phyloP scores from a whole-genome alignment of 192 early-diverging fungal genomes.

The Chytriomyces hyalinus region DNA sequence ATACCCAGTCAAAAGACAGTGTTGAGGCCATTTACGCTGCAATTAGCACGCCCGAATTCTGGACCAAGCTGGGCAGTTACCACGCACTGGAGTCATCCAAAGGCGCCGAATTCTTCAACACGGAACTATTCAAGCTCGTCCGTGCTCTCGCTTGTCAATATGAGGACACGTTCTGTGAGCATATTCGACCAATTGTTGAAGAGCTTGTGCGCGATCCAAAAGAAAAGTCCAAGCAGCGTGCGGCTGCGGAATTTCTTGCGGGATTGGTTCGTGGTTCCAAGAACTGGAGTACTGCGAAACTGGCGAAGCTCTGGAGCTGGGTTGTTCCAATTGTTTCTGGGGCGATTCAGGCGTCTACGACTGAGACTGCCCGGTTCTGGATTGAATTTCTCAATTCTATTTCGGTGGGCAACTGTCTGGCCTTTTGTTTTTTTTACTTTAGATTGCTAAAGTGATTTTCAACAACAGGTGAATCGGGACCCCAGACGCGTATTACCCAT shows the following conservation, averaged over 20 bases:
- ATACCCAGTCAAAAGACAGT: conserved; percentile 61
- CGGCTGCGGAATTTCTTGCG: conserved; percentile 77
- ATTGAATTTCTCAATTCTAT: conserved; percentile 68
- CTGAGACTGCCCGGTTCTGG: conserved; percentile 82
- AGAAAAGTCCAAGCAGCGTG: conserved; percentile 80
- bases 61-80: conserved; percentile 67
- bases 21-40: conserved; percentile 58
- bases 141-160: conserved; percentile 41
- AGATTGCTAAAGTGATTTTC: background rate
- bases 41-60: conserved; percentile 67
- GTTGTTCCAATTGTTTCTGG: conserved; percentile 65
- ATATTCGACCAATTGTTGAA: conserved; percentile 62
- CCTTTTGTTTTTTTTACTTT: background rate
- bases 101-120: conserved; percentile 60
- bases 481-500: conserved; percentile 80
- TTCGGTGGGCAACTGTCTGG: conserved; percentile 28
- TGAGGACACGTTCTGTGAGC: conserved; percentile 64
- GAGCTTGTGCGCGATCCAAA: conserved; percentile 57
- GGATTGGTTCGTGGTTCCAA: conserved; percentile 88
- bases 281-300: conserved; percentile 70
- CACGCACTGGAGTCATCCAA: conserved; percentile 64
- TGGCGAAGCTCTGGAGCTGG: conserved; percentile 71
- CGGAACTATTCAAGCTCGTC: conserved; percentile 67
- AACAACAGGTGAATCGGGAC: conserved; percentile 67
- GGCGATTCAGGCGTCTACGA: conserved; percentile 69